Base-by-base conservation (phyloP, 805 yeast species). In the Lachancea sp. region DNA sequence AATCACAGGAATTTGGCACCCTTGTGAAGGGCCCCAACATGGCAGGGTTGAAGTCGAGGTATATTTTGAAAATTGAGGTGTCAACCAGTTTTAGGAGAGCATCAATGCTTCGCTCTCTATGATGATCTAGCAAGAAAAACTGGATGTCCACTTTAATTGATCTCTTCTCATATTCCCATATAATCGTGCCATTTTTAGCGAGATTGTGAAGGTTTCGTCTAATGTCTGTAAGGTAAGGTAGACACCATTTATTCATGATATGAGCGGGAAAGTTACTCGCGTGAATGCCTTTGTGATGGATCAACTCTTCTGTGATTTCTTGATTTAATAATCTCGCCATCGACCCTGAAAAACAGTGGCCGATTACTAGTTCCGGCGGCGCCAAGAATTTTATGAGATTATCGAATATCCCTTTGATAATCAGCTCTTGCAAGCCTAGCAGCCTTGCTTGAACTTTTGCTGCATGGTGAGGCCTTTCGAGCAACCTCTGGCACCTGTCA, bases 1-100 rank as follows among this genome's bases (percentile, higher is more conserved):
- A 73, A 54, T 82, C 81, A 66, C 97, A 88, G 52, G 72, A 69
- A 60, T 90, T 93, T 22, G 78, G 75, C 1, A 88, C 73, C 40
- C 98, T 71, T 4, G 91, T 70, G 17, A 91, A 74, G 0, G 98
- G 93, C 0, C 91, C 95, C 12, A 91, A 74, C 59, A 91, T 70
- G 49, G 82, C 74, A 0, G 86, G 85, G 44, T 78, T 78, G 26
- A 78, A 77, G n/a, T 78, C 59, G 47, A 79, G 69, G 58, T 93
- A 91, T 48, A 93, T 78, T 42, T 78, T 70, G 55, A 91, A 87
- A 16, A 93, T 69, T 1, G 87, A 73, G 0, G 95, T 84, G 57
- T 91, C 99, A 2, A 93, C 75, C 1, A 74, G 48, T 4, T 56
- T 57, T 3, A 71, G 58, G 38, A 78, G 65, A 10, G 70, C 60